Percentiles rank a stretch among this genome's conserved stretches.
These are phyloP conservation scores for Aspergillus quadricinctus DNA, from an alignment of 2,329 filamentous ascomycete genomes.

Conservation along the genomic window DNA sequence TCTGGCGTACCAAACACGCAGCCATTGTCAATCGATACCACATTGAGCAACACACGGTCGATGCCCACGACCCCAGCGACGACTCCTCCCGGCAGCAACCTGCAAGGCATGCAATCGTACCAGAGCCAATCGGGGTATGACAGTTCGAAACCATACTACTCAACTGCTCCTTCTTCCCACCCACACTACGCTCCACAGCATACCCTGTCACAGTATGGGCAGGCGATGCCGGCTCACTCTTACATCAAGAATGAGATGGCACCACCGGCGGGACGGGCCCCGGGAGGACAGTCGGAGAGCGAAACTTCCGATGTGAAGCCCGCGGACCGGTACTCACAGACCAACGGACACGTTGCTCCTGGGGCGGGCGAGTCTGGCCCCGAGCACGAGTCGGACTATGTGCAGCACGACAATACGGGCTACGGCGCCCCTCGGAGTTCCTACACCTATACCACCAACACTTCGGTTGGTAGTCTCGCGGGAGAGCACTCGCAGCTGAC, in stretches of 20 bases:
- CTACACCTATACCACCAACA: conserved; percentile 70
- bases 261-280: conserved; percentile 63
- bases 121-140: conserved; percentile 70
- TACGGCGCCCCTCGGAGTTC: conserved; percentile 69
- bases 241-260: conserved; percentile 89
- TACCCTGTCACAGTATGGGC: conserved; percentile 57
- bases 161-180: conserved; percentile 60
- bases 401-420: conserved; percentile 67
- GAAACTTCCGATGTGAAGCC: conserved; percentile 67
- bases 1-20: conserved; percentile 59
- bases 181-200: conserved; percentile 64
- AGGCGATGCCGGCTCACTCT: conserved; percentile 48
- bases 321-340: conserved; percentile 56
- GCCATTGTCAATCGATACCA: conserved; percentile 75
- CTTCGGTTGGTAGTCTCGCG: conserved; percentile 61
- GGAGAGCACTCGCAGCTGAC: conserved; percentile 73
- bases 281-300: conserved; percentile 53
- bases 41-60: conserved; percentile 72
- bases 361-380: conserved; percentile 62
- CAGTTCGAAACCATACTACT: conserved; percentile 73
- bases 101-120: conserved; percentile 78
- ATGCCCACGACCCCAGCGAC: conserved; percentile 89
- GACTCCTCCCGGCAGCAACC: conserved; percentile 72
- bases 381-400: conserved; percentile 72
- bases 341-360: conserved; percentile 53